Evolutionary conservation across 345 rosid species (phyloP).

Genomic region (Salix purpurea): DNA sequence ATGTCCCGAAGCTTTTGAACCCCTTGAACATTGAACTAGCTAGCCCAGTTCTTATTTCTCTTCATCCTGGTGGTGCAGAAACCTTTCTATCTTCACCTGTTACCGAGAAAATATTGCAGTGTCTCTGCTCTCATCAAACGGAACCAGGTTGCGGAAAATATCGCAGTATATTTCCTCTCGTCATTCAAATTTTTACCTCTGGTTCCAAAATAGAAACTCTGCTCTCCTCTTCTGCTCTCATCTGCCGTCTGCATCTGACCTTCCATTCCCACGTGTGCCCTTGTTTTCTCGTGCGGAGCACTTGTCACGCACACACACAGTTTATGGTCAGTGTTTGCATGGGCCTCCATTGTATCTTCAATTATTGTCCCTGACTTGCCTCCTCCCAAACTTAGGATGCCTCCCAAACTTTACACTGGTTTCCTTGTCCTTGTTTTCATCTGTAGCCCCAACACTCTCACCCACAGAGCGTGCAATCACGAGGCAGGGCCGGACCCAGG

Average conservation of each 20-base stretch:
- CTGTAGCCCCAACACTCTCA: background rate
- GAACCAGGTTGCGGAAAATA: background rate
- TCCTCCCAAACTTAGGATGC: slow-evolving; percentile 24
- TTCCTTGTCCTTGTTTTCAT: background rate
- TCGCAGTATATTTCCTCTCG: slow-evolving; percentile 7
- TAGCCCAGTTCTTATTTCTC: no score
- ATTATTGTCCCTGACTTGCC: slow-evolving; percentile 16
- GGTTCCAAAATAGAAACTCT: background rate
- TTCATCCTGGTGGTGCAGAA: no score
- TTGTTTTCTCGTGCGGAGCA: slow-evolving; percentile 17
- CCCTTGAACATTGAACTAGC: no score
- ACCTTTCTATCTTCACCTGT: no score
- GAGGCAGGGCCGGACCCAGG: background rate
- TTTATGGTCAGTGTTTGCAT: background rate
- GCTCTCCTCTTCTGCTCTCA: background rate
- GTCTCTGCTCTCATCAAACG: background rate
- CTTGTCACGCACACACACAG: no score
- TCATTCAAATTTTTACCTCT: slow-evolving; percentile 11
- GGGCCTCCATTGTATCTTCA: slow-evolving; percentile 13
- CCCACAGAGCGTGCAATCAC: background rate
- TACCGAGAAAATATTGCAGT: no score
- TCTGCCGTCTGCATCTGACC: background rate
- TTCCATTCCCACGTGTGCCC: slow-evolving; percentile 21
- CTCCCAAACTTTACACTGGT: background rate
- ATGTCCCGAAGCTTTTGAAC: no score